phyloP scores from a whole-genome alignment of 495 filamentous ascomycete genomes.

The Cercophora samala region DNA sequence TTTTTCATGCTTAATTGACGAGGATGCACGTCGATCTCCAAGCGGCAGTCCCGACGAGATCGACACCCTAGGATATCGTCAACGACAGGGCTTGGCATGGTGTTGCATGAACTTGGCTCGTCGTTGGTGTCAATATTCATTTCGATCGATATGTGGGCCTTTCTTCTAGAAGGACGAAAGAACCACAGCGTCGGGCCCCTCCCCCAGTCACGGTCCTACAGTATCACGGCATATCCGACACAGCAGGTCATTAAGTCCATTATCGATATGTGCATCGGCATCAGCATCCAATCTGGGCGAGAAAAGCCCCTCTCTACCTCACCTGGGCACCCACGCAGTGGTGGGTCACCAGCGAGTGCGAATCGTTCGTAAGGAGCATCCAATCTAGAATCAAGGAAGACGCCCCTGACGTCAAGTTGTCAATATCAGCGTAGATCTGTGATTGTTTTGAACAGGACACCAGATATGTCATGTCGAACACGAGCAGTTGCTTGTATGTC shows the following conservation, averaged over 20 bases:
- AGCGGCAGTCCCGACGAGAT: slow-evolving; percentile 4
- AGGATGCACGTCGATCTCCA: neutral
- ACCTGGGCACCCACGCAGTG: too few relatives aligned
- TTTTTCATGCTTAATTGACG: neutral
- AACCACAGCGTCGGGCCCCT: slow-evolving; percentile 14
- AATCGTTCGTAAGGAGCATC: too few relatives aligned
- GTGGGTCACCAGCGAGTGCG: neutral
- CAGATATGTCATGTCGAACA: neutral
- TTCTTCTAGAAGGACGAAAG: slow-evolving; percentile 18
- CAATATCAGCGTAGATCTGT: neutral
- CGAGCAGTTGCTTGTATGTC: neutral
- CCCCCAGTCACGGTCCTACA: neutral
- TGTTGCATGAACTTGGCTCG: slow-evolving; percentile 30
- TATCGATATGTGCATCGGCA: too few relatives aligned
- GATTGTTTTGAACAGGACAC: neutral
- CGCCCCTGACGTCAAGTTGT: neutral
- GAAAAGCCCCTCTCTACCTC: too few relatives aligned
- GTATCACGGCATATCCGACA: slow-evolving; percentile 11
- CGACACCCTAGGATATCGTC: slow-evolving; percentile 4
- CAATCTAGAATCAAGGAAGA: neutral
- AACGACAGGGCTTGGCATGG: slow-evolving; percentile 15
- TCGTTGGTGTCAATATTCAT: slow-evolving; percentile 26
- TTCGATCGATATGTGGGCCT: slow-evolving; percentile 19
- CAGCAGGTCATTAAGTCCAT: neutral
- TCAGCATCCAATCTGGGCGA: too few relatives aligned